Conservation (phyloP, 75 land plant genomes). For the Cryptomeria japonica region DNA sequence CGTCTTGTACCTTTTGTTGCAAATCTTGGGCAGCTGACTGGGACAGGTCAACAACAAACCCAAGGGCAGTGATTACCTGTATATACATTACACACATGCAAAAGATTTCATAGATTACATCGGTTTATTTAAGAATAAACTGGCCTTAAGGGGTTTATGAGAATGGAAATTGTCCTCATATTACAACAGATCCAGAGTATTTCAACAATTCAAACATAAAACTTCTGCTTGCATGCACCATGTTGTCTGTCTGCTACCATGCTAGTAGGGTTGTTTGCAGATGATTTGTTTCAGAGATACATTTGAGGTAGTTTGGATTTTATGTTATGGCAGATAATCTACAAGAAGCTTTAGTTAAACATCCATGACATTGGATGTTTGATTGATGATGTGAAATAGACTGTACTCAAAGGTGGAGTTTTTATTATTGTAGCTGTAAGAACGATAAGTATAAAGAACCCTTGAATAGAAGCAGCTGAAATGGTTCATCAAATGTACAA, state of each 20-base stretch:
- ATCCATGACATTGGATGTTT: neutral
- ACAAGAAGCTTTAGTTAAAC: neutral
- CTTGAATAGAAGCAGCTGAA: neutral
- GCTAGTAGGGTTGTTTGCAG: neutral
- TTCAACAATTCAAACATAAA: neutral
- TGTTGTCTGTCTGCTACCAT: neutral
- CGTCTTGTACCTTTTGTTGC: slow-evolving; percentile 93
- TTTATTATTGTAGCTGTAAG: neutral
- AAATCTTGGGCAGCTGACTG: slow-evolving; percentile 39
- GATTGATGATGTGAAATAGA: neutral
- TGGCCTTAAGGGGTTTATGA: neutral
- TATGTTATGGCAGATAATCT: neutral
- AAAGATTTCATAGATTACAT: neutral
- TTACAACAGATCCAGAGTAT: neutral
- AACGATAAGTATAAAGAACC: neutral
- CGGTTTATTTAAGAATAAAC: neutral
- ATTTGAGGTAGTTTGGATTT: neutral
- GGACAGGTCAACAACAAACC: slow-evolving; percentile 5
- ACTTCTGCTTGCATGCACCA: neutral
- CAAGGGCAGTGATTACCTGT: slow-evolving; percentile 6
- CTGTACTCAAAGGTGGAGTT: neutral
- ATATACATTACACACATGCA: neutral
- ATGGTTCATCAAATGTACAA: neutral
- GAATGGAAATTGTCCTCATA: neutral
- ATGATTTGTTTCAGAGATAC: slow-evolving; percentile 2